Evolutionary conservation across 2,329 filamentous ascomycete species (phyloP), one percentile per base, ranked within the genome.

Genomic region (Botrytis elliptica): DNA sequence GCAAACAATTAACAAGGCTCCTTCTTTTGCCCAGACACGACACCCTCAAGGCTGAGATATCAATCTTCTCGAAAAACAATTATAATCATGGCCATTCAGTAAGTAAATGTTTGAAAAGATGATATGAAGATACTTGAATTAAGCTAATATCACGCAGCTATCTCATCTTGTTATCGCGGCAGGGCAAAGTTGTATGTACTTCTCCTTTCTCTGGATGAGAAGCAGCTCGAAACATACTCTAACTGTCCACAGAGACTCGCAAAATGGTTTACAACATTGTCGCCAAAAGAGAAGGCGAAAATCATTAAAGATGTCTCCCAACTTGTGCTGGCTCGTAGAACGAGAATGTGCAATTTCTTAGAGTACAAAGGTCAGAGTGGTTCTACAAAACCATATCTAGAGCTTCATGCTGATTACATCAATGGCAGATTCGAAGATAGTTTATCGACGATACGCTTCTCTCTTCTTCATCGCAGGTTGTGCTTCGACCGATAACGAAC

Each of bases 261-360:
- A 79, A 99, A 99, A 86, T 99, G 96, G 96, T 99, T 99, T 85
- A 97, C 95, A 72, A 99, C 96, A 25, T 89, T 99, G 76, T 97
- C 95, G 52, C 96, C 96, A 77, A 98, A 92, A 85, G 96, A 99
- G 82, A 99, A 99, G 87, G 96, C 95, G 85, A 99, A 99, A 88
- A 98, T 99, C 82, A 95, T 99, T 88, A 99, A 99, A 85, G 96
- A 99, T 87, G 96, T 99, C 81, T 94, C 96, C 75, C 96, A 98
- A 85, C 92, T 98, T 68, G 96, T 99, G 79, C 91, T 99, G 78
- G 96, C 96, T 76, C 90, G 96, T 79, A 90, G 96, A 81, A 98
- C 96, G 75, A 94, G 96, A 83, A 99, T 99, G 96, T 99, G 96
- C 89, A 99, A 99, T 85, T 99, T 99, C 84, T 89, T 99, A 75